Conservation (phyloP, 108 stramenopile species). For the Skeletonema potamos region DNA sequence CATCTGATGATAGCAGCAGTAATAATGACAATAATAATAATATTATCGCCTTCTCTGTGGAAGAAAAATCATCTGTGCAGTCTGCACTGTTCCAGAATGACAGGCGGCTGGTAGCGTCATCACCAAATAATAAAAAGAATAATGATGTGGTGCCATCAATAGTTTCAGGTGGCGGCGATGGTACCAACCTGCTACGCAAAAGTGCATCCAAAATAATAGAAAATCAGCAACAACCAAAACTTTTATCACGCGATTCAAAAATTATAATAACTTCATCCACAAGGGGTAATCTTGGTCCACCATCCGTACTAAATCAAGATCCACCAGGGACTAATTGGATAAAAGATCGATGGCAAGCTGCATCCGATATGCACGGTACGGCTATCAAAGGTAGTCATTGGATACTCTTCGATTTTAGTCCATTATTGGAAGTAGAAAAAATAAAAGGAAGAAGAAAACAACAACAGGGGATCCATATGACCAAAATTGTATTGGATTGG, state of each 20-base stretch:
- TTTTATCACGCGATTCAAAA: conserved; percentile 21
- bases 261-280: conserved; percentile 41
- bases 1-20: too few relatives aligned
- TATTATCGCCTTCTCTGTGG: too few relatives aligned
- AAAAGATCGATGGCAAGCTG: conserved; percentile 86
- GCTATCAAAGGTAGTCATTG: conserved; percentile 71
- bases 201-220: neutral
- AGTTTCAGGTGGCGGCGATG: neutral
- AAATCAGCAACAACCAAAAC: neutral
- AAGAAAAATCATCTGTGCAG: neutral
- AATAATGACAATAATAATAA: too few relatives aligned
- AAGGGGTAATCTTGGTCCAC: conserved; percentile 81
- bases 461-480: conserved; percentile 36
- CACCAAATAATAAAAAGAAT: too few relatives aligned
- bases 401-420: conserved; percentile 59
- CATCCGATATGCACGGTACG: conserved; percentile 78
- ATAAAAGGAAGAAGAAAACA: neutral
- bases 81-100: neutral
- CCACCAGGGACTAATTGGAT: conserved; percentile 71
- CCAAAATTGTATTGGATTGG: conserved; percentile 72
- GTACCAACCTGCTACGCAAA: neutral
- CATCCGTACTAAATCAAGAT: conserved; percentile 60
- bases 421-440: neutral
- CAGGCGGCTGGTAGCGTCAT: neutral
- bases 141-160: too few relatives aligned